Percentiles rank a stretch among this genome's conserved stretches.
Conservation (phyloP, 495 filamentous ascomycete species). For the Aspergillus affinis region DNA sequence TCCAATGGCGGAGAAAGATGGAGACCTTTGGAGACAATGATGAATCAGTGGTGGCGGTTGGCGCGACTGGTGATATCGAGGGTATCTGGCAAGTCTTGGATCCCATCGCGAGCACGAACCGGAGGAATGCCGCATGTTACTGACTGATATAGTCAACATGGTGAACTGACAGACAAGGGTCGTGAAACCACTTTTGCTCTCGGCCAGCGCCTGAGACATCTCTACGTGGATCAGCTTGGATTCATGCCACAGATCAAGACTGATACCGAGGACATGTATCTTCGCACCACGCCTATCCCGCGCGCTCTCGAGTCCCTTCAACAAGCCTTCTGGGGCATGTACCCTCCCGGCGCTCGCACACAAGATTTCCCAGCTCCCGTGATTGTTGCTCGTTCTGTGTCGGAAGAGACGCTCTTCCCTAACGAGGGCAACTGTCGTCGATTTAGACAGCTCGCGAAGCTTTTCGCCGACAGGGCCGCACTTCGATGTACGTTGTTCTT, state of each 20-base stretch:
- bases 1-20: conserved; percentile 76
- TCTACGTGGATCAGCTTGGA: conserved; percentile 84
- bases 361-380: conserved; percentile 67
- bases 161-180: conserved; percentile 85
- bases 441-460: conserved; percentile 73
- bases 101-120: not conserved
- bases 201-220: conserved; percentile 71
- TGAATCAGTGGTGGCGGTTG: conserved; percentile 63
- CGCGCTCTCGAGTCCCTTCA: conserved; percentile 87
- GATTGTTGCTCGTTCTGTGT: conserved; percentile 67
- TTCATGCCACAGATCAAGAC: conserved; percentile 74
- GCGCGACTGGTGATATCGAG: conserved; percentile 68
- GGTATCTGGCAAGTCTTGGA: conserved; percentile 58
- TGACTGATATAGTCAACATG: conserved; percentile 58
- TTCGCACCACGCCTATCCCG: conserved; percentile 81
- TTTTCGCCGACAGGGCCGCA: conserved; percentile 80
- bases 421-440: conserved; percentile 85
- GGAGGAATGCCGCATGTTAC: conserved; percentile 4
- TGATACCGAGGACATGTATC: conserved; percentile 71
- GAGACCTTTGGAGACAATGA: conserved; percentile 78
- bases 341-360: conserved; percentile 68
- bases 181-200: conserved; percentile 80
- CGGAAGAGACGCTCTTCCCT: conserved; percentile 89
- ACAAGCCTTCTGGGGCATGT: conserved; percentile 86
- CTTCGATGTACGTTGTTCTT: conserved; percentile 55